phyloP scores from a whole-genome alignment of 2,329 filamentous ascomycete genomes.

The Colletotrichum musicola region DNA sequence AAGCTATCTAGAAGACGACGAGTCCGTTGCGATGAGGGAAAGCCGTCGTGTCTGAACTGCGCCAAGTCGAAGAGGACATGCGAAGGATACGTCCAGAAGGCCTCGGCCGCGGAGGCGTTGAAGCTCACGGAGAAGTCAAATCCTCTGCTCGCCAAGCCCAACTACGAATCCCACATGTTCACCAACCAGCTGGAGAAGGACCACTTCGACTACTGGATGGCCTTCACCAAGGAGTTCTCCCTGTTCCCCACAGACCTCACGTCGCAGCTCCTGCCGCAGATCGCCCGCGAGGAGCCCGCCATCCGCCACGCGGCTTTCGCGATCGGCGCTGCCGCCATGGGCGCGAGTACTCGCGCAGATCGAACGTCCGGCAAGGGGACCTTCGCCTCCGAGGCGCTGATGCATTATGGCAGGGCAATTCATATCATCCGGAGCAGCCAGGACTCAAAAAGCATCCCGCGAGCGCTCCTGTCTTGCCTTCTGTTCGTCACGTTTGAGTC shows the following conservation, averaged over 20 bases:
- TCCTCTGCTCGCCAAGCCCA: conserved; percentile 8
- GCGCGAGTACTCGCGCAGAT: conserved; percentile 47
- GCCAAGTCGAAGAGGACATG: conserved; percentile 29
- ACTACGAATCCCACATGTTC: conserved; percentile 16
- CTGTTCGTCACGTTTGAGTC: conserved; percentile 57
- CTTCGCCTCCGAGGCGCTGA: conserved; percentile 44
- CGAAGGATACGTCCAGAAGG: conserved; percentile 4
- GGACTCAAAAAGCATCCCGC: conserved; percentile 49
- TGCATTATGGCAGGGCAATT: conserved; percentile 56
- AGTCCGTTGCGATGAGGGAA: conserved; percentile 26
- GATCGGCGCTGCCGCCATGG: conserved; percentile 48
- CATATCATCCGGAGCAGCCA: conserved; percentile 49
- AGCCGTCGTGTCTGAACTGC: conserved; percentile 16
- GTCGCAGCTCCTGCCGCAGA: conserved; percentile 39
- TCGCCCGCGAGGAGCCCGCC: conserved; percentile 40
- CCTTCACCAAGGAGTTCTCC: conserved; percentile 16
- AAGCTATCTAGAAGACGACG: conserved; percentile 5
- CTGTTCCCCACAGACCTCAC: conserved; percentile 25
- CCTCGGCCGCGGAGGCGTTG: background rate
- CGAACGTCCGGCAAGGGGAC: background rate
- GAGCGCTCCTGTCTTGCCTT: conserved; percentile 54
- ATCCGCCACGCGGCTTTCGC: conserved; percentile 56
- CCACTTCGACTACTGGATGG: conserved; percentile 30
- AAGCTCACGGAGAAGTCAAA: background rate
- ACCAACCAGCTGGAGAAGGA: conserved; percentile 30